Base-by-base conservation (phyloP, 441 rosid species). In the Pelargonium cotyledonis region DNA sequence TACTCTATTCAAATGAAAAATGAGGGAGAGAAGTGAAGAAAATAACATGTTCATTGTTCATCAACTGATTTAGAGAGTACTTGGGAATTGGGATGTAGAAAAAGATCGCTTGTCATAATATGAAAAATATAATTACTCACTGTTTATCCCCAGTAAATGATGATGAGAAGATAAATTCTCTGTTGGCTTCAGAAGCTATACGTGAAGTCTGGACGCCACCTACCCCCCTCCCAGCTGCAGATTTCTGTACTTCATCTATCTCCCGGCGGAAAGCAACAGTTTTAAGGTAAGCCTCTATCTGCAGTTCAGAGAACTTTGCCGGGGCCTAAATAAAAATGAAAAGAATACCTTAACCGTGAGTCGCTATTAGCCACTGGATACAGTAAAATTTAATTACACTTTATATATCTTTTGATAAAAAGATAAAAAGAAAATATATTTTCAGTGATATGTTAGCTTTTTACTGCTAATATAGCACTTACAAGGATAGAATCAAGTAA, bases 191-290 rank as follows among this genome's bases (percentile, higher is more conserved):
- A 51, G 98, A 92, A 10, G 99, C 97, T 75, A 92, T 95, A 71
- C 95, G 78, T 66, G 99, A 86, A 80, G 95, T 89, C 77, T 84
- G 96, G 65, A 92, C 86, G 65, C 98, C 99, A 79, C 88, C 91
- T 58, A 92, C 82, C 60, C 85, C 95, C 68, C 83, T 83, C 73
- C 97, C 98, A 81, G 91, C 85, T 66, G 99, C 92, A 76, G 89
- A 82, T 82, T 82, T 90, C 83, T 95, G 97, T 73, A 90, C 98
- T 80, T 90, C 91, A 76, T 90, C 84, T 76, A 95, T 92, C 77
- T 95, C 97, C 58, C 91, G 96, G 35, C 99, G 98, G 76, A 92
- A 89, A 80, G 97, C 89, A 71, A 92, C 95, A 53, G 97, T 85
- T 80, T 92, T 92, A 75, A 95, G 98, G 68, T 95, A 95, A 72